Evolutionary conservation across 371 early-diverging fungal genomes (phyloP), one percentile per base, ranked within the genome.

Genomic region (Mortierella sp.): DNA sequence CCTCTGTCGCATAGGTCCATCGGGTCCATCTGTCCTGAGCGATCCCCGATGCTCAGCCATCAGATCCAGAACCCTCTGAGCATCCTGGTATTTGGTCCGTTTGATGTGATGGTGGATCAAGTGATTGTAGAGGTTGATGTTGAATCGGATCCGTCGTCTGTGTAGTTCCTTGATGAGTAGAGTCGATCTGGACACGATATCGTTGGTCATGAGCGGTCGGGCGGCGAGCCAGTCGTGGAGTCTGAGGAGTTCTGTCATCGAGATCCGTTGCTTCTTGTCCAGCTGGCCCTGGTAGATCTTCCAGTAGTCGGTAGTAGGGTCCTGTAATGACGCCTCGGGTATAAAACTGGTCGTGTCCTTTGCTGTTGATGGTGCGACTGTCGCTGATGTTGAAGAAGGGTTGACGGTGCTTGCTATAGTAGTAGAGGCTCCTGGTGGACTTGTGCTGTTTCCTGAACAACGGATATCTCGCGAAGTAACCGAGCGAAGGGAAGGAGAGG

Each of bases 231-330:
- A 82, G 43, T 63, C 61, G 26, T 64, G 47, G 22, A 82, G 70
- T 16, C 70, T 75, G 29, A 40, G n/a, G 45, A 71, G 79, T 40
- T 74, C 75, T 10, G 26, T 24, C 14, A 69, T 31, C 1, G 24
- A 34, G 26, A 75, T 47, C 6, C n/a, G 19, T 4, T 64, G 22
- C 29, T 72, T 64, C n/a, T 43, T 39, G 61, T 75, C 68, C 39
- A 75, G 69, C 8, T 63, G 65, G 1, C 48, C 73, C 66, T 82
- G 83, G 55, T 82, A 82, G 7, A 78, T 4, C 13, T 66, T 66
- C 83, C 83, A 82, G 47, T 82, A 78, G 39, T 78, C 73, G 11
- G 39, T 64, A 9, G 41, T 40, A 0, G 78, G 70, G 16, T 82
- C 79, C 50, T 41, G 24, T 5, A 61, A 29, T 8, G 71, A 47